These are phyloP conservation scores for Chloromonas sp. DNA, from an alignment of 163 green algal genomes.

Conservation along the genomic window DNA sequence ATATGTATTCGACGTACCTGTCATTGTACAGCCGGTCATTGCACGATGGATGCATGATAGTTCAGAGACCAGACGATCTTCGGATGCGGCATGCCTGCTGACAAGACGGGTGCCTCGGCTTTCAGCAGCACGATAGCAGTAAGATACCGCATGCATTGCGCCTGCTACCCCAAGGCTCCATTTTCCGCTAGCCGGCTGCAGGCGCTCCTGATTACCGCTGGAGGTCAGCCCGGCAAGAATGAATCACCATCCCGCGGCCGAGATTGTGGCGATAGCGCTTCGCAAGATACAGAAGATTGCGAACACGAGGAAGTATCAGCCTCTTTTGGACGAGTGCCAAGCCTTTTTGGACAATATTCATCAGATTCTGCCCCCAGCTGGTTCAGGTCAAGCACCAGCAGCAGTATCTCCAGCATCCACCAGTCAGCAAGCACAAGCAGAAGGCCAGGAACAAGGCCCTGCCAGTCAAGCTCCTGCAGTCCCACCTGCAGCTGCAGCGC, in stretches of 20 bases:
- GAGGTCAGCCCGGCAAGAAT: not conserved
- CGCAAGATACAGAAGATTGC: conserved; percentile 34
- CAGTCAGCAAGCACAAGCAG: no score
- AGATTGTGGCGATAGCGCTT: conserved; percentile 39
- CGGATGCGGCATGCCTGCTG: not conserved
- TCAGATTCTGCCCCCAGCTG: conserved; percentile 17
- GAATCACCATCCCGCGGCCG: conserved; percentile 30
- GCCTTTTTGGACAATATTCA: conserved; percentile 32
- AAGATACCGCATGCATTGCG: not conserved
- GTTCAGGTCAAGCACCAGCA: not conserved
- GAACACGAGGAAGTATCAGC: conserved; percentile 21
- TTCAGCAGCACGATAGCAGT: not conserved
- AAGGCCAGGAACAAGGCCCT: no score
- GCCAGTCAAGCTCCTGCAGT: no score
- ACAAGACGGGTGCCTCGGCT: not conserved
- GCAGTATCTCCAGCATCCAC: not conserved
- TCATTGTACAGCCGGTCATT: no score
- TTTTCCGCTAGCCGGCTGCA: not conserved
- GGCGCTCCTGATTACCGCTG: not conserved
- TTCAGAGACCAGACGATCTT: no score
- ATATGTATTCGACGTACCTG: no score
- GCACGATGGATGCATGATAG: no score
- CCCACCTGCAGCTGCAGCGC: not conserved
- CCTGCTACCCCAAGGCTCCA: not conserved
- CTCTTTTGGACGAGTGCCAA: conserved; percentile 26